Evolutionary conservation across 257 asterid genomes (phyloP).

Genomic region (Linaria vulgaris): DNA sequence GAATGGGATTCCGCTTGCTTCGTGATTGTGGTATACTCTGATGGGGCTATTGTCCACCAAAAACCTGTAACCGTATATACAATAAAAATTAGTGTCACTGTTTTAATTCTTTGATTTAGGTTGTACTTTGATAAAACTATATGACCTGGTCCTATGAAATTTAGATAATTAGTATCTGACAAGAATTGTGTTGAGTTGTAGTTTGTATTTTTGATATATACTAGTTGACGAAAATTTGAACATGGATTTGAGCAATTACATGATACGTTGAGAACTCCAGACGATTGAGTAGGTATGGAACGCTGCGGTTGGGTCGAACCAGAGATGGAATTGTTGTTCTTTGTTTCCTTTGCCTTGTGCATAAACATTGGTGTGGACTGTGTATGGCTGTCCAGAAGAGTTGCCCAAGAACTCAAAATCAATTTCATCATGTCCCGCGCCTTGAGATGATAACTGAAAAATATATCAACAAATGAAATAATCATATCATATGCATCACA

Average conservation of each 20-base stretch:
- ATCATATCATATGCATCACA: neutral
- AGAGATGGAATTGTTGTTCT: conserved; percentile 44
- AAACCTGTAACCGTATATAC: conserved; percentile 42
- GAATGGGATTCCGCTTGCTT: conserved; percentile 37
- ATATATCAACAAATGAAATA: neutral
- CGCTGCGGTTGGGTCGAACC: conserved; percentile 43
- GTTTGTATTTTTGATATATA: too few relatives aligned
- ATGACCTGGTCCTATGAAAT: too few relatives aligned
- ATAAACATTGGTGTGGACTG: conserved; percentile 43
- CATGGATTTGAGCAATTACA: conserved; percentile 26
- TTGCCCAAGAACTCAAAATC: conserved; percentile 51
- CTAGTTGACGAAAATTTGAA: too few relatives aligned
- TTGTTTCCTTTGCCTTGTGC: conserved; percentile 42
- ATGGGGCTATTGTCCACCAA: conserved; percentile 51
- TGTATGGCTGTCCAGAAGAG: conserved; percentile 35
- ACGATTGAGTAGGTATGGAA: conserved; percentile 45
- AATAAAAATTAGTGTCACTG: too few relatives aligned
- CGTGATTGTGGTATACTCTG: conserved; percentile 48
- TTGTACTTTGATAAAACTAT: too few relatives aligned
- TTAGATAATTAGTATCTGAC: too few relatives aligned
- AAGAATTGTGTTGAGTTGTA: too few relatives aligned
- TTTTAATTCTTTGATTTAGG: too few relatives aligned
- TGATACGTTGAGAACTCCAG: conserved; percentile 43
- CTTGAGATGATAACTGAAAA: conserved; percentile 37
- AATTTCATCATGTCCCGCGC: conserved; percentile 40